These are phyloP conservation scores for Cercospora brassicicola DNA, from an alignment of 2,329 filamentous ascomycete species.

Conservation along the genomic window DNA sequence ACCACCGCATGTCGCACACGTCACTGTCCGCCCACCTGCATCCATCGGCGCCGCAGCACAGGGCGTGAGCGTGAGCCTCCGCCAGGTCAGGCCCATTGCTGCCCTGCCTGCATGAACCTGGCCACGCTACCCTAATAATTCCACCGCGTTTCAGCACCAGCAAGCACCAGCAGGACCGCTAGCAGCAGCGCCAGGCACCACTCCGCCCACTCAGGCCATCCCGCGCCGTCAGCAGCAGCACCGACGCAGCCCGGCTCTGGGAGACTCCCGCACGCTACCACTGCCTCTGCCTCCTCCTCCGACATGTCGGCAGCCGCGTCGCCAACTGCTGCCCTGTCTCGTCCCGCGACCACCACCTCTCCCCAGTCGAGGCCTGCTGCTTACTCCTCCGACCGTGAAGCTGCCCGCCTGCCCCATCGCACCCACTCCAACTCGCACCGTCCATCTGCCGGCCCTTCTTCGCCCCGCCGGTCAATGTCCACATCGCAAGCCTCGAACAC, in stretches of 20 bases:
- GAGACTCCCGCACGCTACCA: neutral
- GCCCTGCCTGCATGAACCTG: neutral
- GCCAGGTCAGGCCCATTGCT: neutral
- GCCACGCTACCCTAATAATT: neutral
- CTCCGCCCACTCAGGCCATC: neutral
- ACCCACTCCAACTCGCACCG: conserved; percentile 38
- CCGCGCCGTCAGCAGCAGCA: neutral
- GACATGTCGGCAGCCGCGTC: conserved; percentile 48
- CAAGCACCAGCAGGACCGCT: neutral
- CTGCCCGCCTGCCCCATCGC: conserved; percentile 45
- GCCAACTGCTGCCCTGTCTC: conserved; percentile 46
- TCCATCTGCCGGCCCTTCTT: conserved; percentile 34
- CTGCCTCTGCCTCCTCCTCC: neutral
- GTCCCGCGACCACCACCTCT: conserved; percentile 52
- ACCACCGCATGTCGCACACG: neutral
- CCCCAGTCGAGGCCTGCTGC: conserved; percentile 41
- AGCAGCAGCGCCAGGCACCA: neutral
- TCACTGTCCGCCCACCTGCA: neutral
- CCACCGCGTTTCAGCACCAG: conserved; percentile 6
- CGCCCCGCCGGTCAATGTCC: conserved; percentile 41
- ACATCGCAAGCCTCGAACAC: conserved; percentile 35
- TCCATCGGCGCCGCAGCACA: neutral
- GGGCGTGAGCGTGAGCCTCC: neutral
- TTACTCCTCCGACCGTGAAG: conserved; percentile 41
- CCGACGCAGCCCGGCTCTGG: neutral